phyloP scores from a whole-genome alignment of 1,284 basidiomycete genomes.

The Microbotryum intermedium region DNA sequence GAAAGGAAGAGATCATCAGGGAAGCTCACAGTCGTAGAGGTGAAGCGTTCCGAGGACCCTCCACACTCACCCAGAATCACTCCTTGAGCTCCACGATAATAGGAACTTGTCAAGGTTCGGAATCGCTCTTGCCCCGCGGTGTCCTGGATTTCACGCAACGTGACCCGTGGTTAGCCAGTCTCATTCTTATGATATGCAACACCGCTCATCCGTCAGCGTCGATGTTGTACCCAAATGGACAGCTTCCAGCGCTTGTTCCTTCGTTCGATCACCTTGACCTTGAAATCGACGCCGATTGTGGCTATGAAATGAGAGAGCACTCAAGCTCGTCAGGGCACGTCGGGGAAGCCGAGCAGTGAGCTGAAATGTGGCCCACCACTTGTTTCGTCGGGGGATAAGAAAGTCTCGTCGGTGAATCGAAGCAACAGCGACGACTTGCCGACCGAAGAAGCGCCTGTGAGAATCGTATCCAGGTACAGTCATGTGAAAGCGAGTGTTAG shows the following conservation, averaged over 20 bases:
- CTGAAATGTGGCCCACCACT: conserved; percentile 70
- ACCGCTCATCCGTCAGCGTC: neutral
- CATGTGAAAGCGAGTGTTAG: no score
- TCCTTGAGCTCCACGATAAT: conserved; percentile 88
- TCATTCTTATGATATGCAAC: neutral
- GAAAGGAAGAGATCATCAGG: neutral
- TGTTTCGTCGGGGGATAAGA: conserved; percentile 87
- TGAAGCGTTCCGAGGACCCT: neutral
- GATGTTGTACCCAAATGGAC: conserved; percentile 46
- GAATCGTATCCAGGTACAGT: no score
- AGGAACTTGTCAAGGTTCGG: conserved; percentile 80
- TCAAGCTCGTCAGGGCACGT: neutral
- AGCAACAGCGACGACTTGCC: conserved; percentile 68
- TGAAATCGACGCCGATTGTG: conserved; percentile 43
- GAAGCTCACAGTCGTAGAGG: neutral
- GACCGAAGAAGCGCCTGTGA: conserved; percentile 25
- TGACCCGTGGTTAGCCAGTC: no score
- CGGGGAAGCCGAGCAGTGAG: neutral
- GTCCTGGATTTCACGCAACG: conserved; percentile 49
- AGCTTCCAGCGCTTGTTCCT: conserved; percentile 47
- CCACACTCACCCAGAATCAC: conserved; percentile 58
- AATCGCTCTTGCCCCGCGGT: conserved; percentile 86
- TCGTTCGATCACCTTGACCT: conserved; percentile 41
- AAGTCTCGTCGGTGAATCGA: conserved; percentile 93
- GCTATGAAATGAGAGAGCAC: neutral